Conservation (phyloP, 2,329 filamentous ascomycete genomes). For the Scedosporium aurantiacum region DNA sequence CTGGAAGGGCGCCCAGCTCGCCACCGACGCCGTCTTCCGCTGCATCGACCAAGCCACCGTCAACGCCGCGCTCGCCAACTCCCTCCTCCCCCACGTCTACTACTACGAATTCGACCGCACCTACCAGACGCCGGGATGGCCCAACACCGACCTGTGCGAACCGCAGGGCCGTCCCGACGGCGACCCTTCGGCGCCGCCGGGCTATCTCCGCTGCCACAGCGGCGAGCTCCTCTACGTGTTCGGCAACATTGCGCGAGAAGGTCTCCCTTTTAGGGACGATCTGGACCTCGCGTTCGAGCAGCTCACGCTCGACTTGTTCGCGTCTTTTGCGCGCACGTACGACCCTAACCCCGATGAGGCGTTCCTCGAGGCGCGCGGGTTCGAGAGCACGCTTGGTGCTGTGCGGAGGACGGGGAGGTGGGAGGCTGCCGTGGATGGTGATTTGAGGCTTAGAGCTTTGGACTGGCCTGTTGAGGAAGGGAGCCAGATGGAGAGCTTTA, state of each 20-base stretch:
- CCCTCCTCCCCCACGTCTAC: constrained; percentile 20
- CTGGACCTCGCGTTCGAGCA: constrained; percentile 21
- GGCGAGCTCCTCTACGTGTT: constrained; percentile 27
- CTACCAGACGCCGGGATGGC: constrained; percentile 21
- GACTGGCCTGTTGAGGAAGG: constrained; percentile 13
- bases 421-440: constrained; percentile 11
- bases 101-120: constrained; percentile 28
- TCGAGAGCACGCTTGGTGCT: constrained; percentile 16
- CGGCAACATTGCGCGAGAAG: constrained; percentile 19
- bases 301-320: constrained; percentile 23
- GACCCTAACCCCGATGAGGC: constrained; percentile 19
- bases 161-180: constrained; percentile 22
- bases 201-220: constrained; percentile 30
- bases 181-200: constrained; percentile 19
- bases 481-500: constrained; percentile 24
- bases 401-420: constrained; percentile 17
- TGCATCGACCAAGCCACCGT: constrained; percentile 23
- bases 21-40: constrained; percentile 15
- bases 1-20: constrained; percentile 22
- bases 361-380: constrained; percentile 19
- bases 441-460: not conserved
- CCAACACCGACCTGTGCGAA: constrained; percentile 27
- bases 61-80: constrained; percentile 18
- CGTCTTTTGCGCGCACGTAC: constrained; percentile 20
- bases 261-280: constrained; percentile 23